phyloP scores from a whole-genome alignment of 176 grass and related monocot species.

The Ampelocalamus luodianensis region DNA sequence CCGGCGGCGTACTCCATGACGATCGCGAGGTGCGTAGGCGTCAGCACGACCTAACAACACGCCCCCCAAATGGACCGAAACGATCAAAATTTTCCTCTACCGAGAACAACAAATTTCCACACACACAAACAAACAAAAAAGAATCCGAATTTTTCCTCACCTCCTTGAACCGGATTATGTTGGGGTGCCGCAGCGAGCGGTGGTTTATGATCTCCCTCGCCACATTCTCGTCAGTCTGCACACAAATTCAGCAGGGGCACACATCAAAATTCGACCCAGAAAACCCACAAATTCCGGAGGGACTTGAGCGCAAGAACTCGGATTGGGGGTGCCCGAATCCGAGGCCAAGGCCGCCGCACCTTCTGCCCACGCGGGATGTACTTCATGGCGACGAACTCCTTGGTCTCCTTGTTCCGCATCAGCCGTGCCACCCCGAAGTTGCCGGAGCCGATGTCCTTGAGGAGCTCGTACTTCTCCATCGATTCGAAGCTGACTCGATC shows the following conservation, averaged over 20 bases:
- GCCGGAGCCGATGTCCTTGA: slow-evolving; percentile 82
- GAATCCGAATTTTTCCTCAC: slow-evolving; percentile 24
- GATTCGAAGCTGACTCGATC: background rate
- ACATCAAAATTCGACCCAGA: slow-evolving; percentile 33
- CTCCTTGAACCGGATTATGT: slow-evolving; percentile 97
- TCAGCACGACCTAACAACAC: slow-evolving; percentile 66
- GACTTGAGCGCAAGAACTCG: background rate
- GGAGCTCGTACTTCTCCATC: slow-evolving; percentile 88
- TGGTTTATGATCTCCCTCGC: slow-evolving; percentile 83
- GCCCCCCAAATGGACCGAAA: slow-evolving; percentile 5
- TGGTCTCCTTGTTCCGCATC: slow-evolving; percentile 85
- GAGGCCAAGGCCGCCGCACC: slow-evolving; percentile 40
- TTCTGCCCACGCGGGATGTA: slow-evolving; percentile 78
- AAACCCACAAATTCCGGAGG: background rate
- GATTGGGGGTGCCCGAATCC: background rate
- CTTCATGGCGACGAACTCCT: slow-evolving; percentile 90
- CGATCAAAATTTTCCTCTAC: background rate
- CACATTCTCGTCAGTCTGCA: slow-evolving; percentile 10
- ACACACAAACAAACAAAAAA: background rate
- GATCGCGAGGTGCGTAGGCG: slow-evolving; percentile 85
- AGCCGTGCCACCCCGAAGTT: slow-evolving; percentile 83
- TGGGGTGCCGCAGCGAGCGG: slow-evolving; percentile 83
- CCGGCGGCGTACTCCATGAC: slow-evolving; percentile 94
- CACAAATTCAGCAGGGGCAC: slow-evolving; percentile 37
- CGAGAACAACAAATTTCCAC: background rate